phyloP scores from a whole-genome alignment of 2,329 filamentous ascomycete genomes.

The Diplocarpon rosae region DNA sequence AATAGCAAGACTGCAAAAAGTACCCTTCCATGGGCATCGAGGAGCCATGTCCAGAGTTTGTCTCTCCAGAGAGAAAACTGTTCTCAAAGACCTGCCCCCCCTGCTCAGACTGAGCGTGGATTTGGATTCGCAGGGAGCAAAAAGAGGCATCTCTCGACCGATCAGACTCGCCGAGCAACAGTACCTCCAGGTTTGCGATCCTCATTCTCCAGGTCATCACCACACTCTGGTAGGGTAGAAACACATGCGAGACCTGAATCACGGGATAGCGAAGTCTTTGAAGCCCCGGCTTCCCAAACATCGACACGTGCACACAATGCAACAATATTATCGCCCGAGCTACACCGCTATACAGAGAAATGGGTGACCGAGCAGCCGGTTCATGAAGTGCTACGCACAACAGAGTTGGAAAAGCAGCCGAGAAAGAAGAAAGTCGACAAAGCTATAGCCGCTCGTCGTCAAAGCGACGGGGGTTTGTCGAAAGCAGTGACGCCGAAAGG shows the following conservation, averaged over 20 bases:
- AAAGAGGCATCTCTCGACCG: background rate
- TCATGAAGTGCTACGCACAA: background rate
- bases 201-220: background rate
- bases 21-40: background rate
- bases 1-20: background rate
- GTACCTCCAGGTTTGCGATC: background rate
- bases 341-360: background rate
- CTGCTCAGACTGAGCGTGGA: background rate
- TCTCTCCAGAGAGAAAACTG: background rate
- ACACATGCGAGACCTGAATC: background rate
- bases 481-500: background rate
- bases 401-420: background rate
- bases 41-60: background rate
- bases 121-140: background rate
- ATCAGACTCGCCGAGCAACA: background rate
- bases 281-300: background rate
- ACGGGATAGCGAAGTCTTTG: background rate
- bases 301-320: background rate
- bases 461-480: background rate
- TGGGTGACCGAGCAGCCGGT: background rate
- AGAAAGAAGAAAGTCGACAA: background rate
- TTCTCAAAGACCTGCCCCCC: background rate
- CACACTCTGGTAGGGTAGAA: background rate
- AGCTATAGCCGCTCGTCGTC: background rate
- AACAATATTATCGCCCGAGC: slow-evolving; percentile 1